phyloP scores from a whole-genome alignment of 108 stramenopile genomes.

The Aureococcus anophagefferens region DNA sequence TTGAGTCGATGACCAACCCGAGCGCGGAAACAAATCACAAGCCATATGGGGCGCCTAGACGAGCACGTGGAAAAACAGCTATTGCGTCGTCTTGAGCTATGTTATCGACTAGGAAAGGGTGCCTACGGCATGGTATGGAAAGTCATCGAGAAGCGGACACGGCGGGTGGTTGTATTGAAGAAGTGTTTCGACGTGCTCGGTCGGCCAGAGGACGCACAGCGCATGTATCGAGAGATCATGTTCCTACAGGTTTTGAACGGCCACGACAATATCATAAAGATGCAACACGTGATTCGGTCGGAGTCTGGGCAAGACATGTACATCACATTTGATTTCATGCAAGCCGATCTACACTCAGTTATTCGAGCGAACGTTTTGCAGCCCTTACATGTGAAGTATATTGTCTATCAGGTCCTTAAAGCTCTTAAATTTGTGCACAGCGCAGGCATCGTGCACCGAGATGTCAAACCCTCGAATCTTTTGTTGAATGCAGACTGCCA shows the following conservation, averaged over 20 bases:
- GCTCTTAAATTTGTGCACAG: conserved; percentile 62
- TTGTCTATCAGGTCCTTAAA: conserved; percentile 65
- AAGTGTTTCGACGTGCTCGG: conserved; percentile 3
- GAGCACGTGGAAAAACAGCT: background rate
- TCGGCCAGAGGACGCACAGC: background rate
- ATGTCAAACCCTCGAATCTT: conserved; percentile 46
- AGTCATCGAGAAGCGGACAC: conserved; percentile 13
- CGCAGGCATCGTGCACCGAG: conserved; percentile 22
- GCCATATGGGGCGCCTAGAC: too few species aligned
- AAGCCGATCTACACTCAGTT: conserved; percentile 67
- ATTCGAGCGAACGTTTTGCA: conserved; percentile 60
- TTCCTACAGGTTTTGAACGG: conserved; percentile 54
- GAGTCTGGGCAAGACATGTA: conserved; percentile 72
- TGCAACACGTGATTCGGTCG: conserved; percentile 59
- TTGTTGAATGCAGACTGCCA: conserved; percentile 45
- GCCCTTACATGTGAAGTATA: conserved; percentile 66
- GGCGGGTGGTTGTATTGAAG: conserved; percentile 3
- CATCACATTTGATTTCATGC: conserved; percentile 71
- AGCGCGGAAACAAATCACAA: too few species aligned
- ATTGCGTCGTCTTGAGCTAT: conserved; percentile 4
- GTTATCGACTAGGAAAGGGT: conserved; percentile 5
- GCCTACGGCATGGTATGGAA: conserved; percentile 7
- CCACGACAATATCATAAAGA: conserved; percentile 68
- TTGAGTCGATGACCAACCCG: too few species aligned
- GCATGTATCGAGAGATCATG: conserved; percentile 64